Evolutionary conservation across 257 asterid species (phyloP).

Genomic region (Nicotiana benthamiana): DNA sequence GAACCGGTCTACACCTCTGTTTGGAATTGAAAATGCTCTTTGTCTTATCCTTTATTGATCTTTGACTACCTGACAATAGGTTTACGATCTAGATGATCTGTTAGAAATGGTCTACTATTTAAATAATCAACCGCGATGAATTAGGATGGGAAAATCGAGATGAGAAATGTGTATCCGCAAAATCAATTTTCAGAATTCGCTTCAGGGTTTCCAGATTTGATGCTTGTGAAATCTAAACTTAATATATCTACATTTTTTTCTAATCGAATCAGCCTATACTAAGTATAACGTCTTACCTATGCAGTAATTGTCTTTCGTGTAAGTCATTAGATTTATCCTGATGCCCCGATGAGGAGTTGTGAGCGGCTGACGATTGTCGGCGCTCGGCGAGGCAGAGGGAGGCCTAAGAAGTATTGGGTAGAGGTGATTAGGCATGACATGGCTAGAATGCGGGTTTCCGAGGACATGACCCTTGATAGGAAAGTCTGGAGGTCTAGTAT

Average conservation of each 20-base stretch:
- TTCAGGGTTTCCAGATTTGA: no score
- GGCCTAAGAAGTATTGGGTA: no score
- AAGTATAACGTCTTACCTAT: neutral
- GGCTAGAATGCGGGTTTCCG: no score
- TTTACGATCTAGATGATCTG: neutral
- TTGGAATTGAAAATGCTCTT: neutral
- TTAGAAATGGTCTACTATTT: neutral
- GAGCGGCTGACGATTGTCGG: no score
- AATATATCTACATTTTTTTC: no score
- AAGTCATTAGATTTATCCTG: no score
- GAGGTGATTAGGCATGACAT: no score
- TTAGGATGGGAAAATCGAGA: neutral
- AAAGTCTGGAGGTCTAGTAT: no score
- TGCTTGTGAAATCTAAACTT: neutral
- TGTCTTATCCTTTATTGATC: neutral
- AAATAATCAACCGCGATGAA: neutral
- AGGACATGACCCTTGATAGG: no score
- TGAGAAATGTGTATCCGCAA: neutral
- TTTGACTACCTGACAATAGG: neutral
- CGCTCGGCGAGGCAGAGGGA: no score
- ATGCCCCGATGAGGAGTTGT: no score
- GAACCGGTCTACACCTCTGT: neutral
- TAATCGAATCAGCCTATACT: neutral
- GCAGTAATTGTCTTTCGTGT: neutral
- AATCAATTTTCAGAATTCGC: neutral